Evolutionary conservation across 768 basidiomycete species (phyloP), one percentile per base, ranked within the genome.

Genomic region (Pulveroboletus sp.): DNA sequence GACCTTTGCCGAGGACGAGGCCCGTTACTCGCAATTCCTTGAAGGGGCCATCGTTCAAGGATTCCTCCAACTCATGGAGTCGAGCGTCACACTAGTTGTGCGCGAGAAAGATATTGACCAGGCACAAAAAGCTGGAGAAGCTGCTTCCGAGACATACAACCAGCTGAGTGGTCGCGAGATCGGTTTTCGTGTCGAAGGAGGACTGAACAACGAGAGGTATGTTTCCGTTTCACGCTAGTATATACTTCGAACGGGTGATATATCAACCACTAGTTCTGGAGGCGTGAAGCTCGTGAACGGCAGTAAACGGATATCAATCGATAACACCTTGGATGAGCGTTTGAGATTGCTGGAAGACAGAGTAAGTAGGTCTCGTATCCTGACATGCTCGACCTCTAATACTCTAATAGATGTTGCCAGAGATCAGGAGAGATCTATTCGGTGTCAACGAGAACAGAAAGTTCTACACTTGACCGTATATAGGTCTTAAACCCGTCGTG

Each of bases 271-370:
- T 51, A 91, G 90, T 53, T 81, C 94, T 48, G 97, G 97, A 13
- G 95, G 95, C 13, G 72, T 97, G 40, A 84, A 84, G 60, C 78
- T 97, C 16, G 62, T 78, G 13, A 88, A 80, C 44, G 86, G 85
- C 19, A 77, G 77, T 10, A 76, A 78, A 29, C 81, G 91, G 43
- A 97, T 97, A 66, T 87, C 82, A 19, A 77, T 99, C 20, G 90
- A 98, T 69, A 98, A 99, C 64, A 94, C 94, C 2, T 74, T 99
- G 43, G 94, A 95, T 58, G 94, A 97, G 68, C 79, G 95, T 40
- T 69, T 99, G 62, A 78, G 84, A 55, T 68, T 98, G 56, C 72
- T 99, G 34, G 94, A 97, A 70, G 91, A 97, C 63, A 79, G 87
- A 71, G 93, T 91, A 54, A 53, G 84, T 69, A 10, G 13, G n/a